Conservation (phyloP, 2,329 filamentous ascomycete species). For the Cladosporium phlei region DNA sequence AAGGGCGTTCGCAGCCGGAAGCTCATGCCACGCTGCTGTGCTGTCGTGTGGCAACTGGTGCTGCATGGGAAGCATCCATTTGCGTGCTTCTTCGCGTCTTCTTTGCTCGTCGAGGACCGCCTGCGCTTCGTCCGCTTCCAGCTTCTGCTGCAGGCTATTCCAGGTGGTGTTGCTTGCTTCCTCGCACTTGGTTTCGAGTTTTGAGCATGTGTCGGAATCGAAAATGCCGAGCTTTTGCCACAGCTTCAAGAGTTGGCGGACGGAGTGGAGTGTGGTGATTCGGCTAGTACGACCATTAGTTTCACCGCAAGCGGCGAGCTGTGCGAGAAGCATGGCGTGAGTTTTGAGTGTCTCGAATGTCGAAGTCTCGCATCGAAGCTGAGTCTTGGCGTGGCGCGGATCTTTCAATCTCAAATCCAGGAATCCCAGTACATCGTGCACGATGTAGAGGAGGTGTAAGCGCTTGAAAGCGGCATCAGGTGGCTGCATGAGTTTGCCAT, state of each 20-base stretch:
- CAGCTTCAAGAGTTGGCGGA: slow-evolving; percentile 1
- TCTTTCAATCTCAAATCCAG: background rate
- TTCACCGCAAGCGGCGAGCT: slow-evolving; percentile 13
- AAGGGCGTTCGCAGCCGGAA: slow-evolving; percentile 30
- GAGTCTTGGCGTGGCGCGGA: background rate
- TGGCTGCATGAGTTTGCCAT: slow-evolving; percentile 17
- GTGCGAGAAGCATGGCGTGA: slow-evolving; percentile 5
- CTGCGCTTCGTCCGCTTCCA: slow-evolving; percentile 10
- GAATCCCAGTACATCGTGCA: slow-evolving; percentile 18
- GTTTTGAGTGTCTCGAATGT: slow-evolving; percentile 9
- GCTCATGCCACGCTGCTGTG: slow-evolving; percentile 27
- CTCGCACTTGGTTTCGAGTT: background rate
- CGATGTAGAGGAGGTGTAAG: slow-evolving; percentile 21
- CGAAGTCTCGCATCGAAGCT: background rate
- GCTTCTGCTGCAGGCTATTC: slow-evolving; percentile 8
- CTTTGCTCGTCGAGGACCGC: slow-evolving; percentile 11
- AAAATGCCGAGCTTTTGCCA: slow-evolving; percentile 12
- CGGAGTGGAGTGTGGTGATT: background rate
- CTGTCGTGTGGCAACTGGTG: slow-evolving; percentile 26
- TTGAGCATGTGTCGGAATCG: background rate
- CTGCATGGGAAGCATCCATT: slow-evolving; percentile 20
- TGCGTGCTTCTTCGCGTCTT: slow-evolving; percentile 10
- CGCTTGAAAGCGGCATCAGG: slow-evolving; percentile 20
- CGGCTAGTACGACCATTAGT: background rate
- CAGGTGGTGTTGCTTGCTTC: slow-evolving; percentile 5